A percentile compares a stretch with the other conserved stretches of the same genome.
Conservation (phyloP, 768 basidiomycete genomes). For the Leccinellum luteum region DNA sequence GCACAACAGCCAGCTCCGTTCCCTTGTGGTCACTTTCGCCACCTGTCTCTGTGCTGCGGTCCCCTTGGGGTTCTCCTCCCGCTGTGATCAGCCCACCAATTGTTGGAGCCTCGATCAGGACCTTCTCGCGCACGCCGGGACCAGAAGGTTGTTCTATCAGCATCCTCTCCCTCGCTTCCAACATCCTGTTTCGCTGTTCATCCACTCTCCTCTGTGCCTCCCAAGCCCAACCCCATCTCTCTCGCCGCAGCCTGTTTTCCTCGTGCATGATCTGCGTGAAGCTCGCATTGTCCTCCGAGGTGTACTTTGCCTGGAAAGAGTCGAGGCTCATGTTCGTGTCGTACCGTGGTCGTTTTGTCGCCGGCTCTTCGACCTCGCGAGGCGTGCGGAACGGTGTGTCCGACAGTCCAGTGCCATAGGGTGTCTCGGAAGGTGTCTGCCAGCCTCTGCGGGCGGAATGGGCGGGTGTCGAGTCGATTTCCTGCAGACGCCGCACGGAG, state of each 20-base stretch:
- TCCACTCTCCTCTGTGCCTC: conserved; percentile 85
- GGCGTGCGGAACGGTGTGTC: conserved; percentile 66
- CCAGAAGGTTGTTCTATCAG: conserved; percentile 65
- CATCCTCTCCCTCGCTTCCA: conserved; percentile 66
- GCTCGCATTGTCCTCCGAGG: conserved; percentile 96
- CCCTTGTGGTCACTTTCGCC: conserved; percentile 25
- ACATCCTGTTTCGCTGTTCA: conserved; percentile 57
- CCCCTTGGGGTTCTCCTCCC: conserved; percentile 16
- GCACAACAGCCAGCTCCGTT: conserved; percentile 19
- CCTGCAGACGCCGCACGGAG: conserved; percentile 71
- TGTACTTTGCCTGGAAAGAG: conserved; percentile 86
- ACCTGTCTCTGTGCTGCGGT: conserved; percentile 15
- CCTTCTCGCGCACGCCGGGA: conserved; percentile 65
- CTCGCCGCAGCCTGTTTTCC: conserved; percentile 80
- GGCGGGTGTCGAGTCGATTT: conserved; percentile 53
- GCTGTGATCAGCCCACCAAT: conserved; percentile 53
- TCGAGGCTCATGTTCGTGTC: conserved; percentile 71
- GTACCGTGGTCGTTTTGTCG: conserved; percentile 56
- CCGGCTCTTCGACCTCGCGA: conserved; percentile 39
- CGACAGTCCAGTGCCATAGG: conserved; percentile 53
- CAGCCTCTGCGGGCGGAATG: conserved; percentile 30
- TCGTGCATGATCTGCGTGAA: conserved; percentile 90
- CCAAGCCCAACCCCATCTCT: conserved; percentile 91
- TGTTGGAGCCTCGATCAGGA: conserved; percentile 59
- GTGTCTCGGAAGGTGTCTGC: conserved; percentile 61